Evolutionary conservation across 352 stramenopile genomes (phyloP), one percentile per base, ranked within the genome.

Genomic region (Globisporangium parvum): DNA sequence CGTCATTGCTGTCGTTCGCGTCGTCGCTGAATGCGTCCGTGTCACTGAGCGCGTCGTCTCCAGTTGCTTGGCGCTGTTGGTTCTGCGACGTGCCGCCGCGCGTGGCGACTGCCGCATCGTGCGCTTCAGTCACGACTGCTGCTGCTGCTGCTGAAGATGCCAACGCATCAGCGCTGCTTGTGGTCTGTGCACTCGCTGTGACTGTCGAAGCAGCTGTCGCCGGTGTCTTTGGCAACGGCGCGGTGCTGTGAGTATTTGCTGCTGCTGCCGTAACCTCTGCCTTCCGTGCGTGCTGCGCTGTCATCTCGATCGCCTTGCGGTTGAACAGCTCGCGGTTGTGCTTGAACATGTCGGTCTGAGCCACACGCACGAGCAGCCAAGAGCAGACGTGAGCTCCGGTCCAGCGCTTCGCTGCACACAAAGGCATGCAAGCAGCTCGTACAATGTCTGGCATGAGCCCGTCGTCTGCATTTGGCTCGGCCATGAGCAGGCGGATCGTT

Each of bases 401-500:
- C 11, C 17, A 35, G 26, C 6, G 26, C 3, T 2, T 31, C 26
- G 6, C 3, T 17, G 5, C 57, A 23, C 0, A 40, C 28, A 28
- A n/a, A 1, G 5, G 14, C 11, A 14, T 14, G 39, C 2, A 12
- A 1, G 23, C 9, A 47, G 17, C 2, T 28, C 72, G 20, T 70
- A 92, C 82, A 63, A 92, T 93, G 17, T 96, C 88, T 1, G 88
- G 80, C 84, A 96, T 95, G 47, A 97, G 66, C 0, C 88, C 86
- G 53, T 97, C 88, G 56, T 96, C 87, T 9, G 87, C 85, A 60
- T 97, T 97, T 10, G 88, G 88, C 57, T 95, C 85, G 12, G 79
- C 85, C 77, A 97, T 93, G n/a, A 97, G 72, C 57, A 96, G 61
- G 6, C 88, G 82, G 62, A 97, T 94, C 0, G 87, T 96, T 10